Conservation (phyloP, 352 stramenopile species). For the Phytophthora agathidicida region DNA sequence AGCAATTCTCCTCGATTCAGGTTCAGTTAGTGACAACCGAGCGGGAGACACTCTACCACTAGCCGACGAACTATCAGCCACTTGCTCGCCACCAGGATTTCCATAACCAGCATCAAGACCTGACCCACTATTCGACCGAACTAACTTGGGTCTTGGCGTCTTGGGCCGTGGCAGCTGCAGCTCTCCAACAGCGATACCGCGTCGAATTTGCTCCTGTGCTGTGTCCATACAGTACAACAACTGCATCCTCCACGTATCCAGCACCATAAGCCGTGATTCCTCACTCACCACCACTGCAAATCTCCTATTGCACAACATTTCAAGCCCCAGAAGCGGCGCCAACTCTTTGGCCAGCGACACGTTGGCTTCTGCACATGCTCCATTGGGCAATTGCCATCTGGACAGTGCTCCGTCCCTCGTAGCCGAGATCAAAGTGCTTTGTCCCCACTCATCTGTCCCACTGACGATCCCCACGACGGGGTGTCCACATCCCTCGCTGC, state of each 20-base stretch:
- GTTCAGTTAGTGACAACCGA: slow-evolving; percentile 10
- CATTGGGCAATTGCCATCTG: slow-evolving; percentile 73
- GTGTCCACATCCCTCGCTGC: slow-evolving; percentile 15
- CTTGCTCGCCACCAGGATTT: background rate
- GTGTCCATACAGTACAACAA: slow-evolving; percentile 80
- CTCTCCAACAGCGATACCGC: slow-evolving; percentile 68
- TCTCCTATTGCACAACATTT: slow-evolving; percentile 76
- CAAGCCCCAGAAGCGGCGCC: slow-evolving; percentile 65
- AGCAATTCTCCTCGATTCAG: slow-evolving; percentile 16
- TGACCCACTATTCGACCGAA: slow-evolving; percentile 28
- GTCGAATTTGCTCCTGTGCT: slow-evolving; percentile 78
- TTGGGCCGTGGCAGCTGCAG: slow-evolving; percentile 43
- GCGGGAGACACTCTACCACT: slow-evolving; percentile 13
- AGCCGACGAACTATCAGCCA: background rate
- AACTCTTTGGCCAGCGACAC: slow-evolving; percentile 59
- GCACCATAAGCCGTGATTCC: slow-evolving; percentile 75
- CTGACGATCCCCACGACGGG: slow-evolving; percentile 67
- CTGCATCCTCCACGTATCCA: slow-evolving; percentile 79
- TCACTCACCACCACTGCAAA: slow-evolving; percentile 78
- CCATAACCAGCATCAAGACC: slow-evolving; percentile 14
- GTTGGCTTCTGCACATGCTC: slow-evolving; percentile 61
- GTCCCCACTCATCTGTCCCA: slow-evolving; percentile 79
- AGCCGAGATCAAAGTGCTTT: slow-evolving; percentile 72
- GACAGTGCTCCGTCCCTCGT: slow-evolving; percentile 59
- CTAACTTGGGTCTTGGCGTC: slow-evolving; percentile 13